Base-by-base conservation (phyloP, 306 rosid genomes). In the Inga oerstediana region DNA sequence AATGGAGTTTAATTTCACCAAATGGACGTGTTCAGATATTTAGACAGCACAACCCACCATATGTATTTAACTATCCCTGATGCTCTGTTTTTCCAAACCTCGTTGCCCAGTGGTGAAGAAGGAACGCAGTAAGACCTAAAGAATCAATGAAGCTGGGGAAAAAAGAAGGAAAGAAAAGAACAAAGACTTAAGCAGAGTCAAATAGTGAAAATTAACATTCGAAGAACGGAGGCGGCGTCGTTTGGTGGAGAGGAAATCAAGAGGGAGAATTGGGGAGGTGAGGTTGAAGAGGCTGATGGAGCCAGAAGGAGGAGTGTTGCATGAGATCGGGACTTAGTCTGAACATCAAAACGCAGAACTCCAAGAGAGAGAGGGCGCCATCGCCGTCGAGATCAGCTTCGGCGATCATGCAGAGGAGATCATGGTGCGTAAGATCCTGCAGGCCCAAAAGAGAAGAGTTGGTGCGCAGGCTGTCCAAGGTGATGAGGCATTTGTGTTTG, bases 311-410 rank as follows among this genome's bases (percentile, higher is more conserved):
- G 3, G 93, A 91, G 3, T 84, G 87, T 0, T 94, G 81, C 96
- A 94, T 94, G 79, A 94, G 82, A 44, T 83, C 83, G 0, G 96
- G 94, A 70, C 96, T 92, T 51, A 94, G 77, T 86, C 97, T 91
- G 80, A 94, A 94, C 98, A 94, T 94, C 88, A 94, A 81, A 67
- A 94, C 96, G 56, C 98, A 94, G 61, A 92, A 94, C 81, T 94
- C 97, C 96, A 91, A 91, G 82, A 87, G 92, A 70, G 76, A 89
- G 34, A 94, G 89, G 2, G 89, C 89, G 0, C 98, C 97, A 56
- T 94, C 98, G 8, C 96, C 92, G 17, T 92, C 97, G 32, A 87
- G 66, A 65, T 92, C 97, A 2, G 97, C 98, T 77, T 91, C 93
- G 64, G 52, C 76, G 79, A 92, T 39, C 97, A 94, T 94, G 65